phyloP scores from a whole-genome alignment of 495 filamentous ascomycete genomes.

The Podospora fimiseda region DNA sequence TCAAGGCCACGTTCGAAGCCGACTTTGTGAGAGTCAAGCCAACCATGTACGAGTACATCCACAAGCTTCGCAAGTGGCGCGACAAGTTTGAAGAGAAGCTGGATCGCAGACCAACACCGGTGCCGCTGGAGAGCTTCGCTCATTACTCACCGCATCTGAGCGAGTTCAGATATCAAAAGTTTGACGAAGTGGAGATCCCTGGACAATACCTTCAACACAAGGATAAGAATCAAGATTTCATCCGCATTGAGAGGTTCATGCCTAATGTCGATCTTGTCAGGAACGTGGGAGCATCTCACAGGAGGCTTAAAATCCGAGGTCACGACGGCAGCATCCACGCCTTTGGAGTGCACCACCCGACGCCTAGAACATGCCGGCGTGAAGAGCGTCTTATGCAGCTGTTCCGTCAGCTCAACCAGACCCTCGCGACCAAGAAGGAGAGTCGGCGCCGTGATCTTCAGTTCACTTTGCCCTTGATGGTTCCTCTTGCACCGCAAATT shows the following conservation, averaged over 20 bases:
- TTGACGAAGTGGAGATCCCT: conserved; percentile 96
- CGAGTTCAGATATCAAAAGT: conserved; percentile 94
- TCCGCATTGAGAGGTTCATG: conserved; percentile 92
- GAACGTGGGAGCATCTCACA: conserved; percentile 79
- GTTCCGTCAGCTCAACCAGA: conserved; percentile 96
- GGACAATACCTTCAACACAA: conserved; percentile 95
- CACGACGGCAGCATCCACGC: conserved; percentile 93
- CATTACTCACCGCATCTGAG: conserved; percentile 79
- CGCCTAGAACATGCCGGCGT: conserved; percentile 80
- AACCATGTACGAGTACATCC: conserved; percentile 95
- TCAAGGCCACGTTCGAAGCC: conserved; percentile 86
- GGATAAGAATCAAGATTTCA: conserved; percentile 97
- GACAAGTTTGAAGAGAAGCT: conserved; percentile 98
- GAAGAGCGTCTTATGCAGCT: conserved; percentile 94
- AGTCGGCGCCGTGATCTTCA: conserved; percentile 86
- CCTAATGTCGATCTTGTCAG: conserved; percentile 89
- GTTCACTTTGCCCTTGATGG: conserved; percentile 92
- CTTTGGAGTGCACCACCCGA: conserved; percentile 93
- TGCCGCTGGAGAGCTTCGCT: conserved; percentile 58
- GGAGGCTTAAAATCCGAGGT: conserved; percentile 91
- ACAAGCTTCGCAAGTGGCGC: conserved; percentile 91
- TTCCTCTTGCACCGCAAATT: conserved; percentile 87
- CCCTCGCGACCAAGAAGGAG: conserved; percentile 85
- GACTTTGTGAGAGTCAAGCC: conserved; percentile 93
- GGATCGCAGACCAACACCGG: conserved; percentile 66